Conservation (phyloP, 345 rosid genomes). For the Hibiscus trionum region DNA sequence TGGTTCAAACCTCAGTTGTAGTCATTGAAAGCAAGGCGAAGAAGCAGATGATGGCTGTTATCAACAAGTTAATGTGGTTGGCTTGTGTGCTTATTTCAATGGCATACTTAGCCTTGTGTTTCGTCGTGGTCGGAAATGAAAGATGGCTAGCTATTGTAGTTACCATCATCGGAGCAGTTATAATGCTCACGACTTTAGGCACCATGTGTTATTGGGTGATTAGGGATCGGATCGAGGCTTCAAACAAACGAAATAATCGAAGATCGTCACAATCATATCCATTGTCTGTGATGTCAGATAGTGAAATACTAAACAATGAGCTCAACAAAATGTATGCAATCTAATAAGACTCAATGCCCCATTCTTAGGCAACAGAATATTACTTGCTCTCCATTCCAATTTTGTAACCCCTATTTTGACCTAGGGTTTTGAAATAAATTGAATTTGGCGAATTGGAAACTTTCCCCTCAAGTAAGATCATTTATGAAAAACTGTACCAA, state of each 20-base stretch:
- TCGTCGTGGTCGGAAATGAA: not conserved
- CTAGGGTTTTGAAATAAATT: no score
- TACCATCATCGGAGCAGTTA: not conserved
- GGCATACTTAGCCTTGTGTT: not conserved
- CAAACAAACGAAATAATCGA: not conserved
- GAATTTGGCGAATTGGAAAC: no score
- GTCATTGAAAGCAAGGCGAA: not conserved
- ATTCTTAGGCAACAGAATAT: no score
- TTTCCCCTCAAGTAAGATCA: no score
- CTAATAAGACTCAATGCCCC: no score
- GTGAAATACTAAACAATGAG: not conserved
- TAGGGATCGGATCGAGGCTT: not conserved
- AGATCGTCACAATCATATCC: not conserved
- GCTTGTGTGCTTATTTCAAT: not conserved
- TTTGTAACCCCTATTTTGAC: no score
- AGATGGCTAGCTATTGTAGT: not conserved
- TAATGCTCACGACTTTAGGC: not conserved
- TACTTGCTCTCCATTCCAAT: no score
- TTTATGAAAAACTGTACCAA: no score
- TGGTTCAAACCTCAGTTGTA: not conserved
- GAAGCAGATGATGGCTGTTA: not conserved
- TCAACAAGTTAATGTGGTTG: not conserved
- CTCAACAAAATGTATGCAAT: not conserved
- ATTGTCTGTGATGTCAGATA: not conserved
- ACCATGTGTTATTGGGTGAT: not conserved